phyloP scores from a whole-genome alignment of 164 flowering plant species.

The Vitis labrusca region DNA sequence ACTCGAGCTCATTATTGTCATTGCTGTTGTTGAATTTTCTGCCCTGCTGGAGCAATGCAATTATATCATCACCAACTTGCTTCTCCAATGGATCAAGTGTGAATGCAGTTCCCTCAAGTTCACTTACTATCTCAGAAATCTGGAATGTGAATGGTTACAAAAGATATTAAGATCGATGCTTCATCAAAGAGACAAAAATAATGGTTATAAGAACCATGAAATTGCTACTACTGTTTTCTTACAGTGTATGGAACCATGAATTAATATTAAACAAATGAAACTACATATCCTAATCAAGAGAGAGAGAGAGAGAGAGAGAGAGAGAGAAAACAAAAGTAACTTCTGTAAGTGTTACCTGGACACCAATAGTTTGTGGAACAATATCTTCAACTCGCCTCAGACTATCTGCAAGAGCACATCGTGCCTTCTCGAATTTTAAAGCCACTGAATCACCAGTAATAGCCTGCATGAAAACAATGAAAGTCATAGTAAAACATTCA shows the following conservation, averaged over 20 bases:
- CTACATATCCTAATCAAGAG: neutral
- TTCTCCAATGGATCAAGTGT: constrained; percentile 79
- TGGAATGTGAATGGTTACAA: constrained; percentile 26
- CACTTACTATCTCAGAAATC: constrained; percentile 75
- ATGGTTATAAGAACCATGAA: neutral
- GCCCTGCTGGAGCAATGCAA: constrained; percentile 87
- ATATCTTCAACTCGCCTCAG: constrained; percentile 88
- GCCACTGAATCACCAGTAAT: constrained; percentile 91
- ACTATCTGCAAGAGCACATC: constrained; percentile 69
- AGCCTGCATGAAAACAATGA: constrained; percentile 52
- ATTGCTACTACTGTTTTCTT: too few relatives aligned
- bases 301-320: neutral
- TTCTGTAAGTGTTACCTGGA: constrained; percentile 56
- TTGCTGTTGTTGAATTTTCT: constrained; percentile 52
- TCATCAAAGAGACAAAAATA: neutral
- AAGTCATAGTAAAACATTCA: constrained; percentile 3
- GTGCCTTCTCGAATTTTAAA: constrained; percentile 84
- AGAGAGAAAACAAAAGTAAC: neutral
- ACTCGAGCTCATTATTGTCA: constrained; percentile 81
- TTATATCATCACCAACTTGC: constrained; percentile 91
- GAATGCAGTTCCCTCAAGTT: constrained; percentile 64
- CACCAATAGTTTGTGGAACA: constrained; percentile 78
- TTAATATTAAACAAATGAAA: too few relatives aligned
- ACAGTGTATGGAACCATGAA: too few relatives aligned
- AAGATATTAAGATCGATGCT: neutral